A percentile compares a stretch with the other conserved stretches of the same genome.
Evolutionary conservation across 768 basidiomycete genomes (phyloP).

Genomic region (Pisolithus microcarpus): DNA sequence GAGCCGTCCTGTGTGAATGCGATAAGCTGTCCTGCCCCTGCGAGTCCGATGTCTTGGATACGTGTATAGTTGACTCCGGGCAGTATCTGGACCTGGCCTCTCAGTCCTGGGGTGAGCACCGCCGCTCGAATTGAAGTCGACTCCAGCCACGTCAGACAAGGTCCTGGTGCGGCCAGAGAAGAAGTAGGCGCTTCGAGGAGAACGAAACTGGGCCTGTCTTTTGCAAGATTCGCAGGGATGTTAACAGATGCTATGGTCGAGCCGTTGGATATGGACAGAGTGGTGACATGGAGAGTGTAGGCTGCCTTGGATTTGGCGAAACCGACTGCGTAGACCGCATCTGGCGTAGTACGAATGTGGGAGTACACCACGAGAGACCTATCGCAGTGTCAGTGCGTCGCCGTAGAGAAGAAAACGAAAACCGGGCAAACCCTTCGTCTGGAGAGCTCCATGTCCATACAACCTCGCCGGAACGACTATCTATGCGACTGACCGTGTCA

Average conservation of each 20-base stretch:
- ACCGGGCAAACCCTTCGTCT: slow-evolving; percentile 52
- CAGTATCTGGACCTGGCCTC: slow-evolving; percentile 37
- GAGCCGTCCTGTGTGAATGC: slow-evolving; percentile 50
- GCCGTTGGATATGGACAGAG: slow-evolving; percentile 51
- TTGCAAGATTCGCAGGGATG: slow-evolving; percentile 45
- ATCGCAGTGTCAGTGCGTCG: slow-evolving; percentile 1
- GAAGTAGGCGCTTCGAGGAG: slow-evolving; percentile 22
- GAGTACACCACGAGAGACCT: slow-evolving; percentile 65
- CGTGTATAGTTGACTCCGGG: slow-evolving; percentile 41
- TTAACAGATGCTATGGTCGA: slow-evolving; percentile 40
- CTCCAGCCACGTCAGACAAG: slow-evolving; percentile 38
- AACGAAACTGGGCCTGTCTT: slow-evolving; percentile 31
- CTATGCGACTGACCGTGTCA: slow-evolving; percentile 46
- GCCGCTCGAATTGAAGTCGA: slow-evolving; percentile 43
- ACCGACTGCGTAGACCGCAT: slow-evolving; percentile 50
- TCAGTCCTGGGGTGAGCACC: slow-evolving; percentile 44
- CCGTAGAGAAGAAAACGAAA: background rate
- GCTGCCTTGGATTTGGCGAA: slow-evolving; percentile 38
- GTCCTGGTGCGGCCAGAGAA: slow-evolving; percentile 6
- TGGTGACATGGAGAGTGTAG: slow-evolving; percentile 61
- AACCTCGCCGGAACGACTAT: slow-evolving; percentile 43
- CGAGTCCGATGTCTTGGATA: slow-evolving; percentile 57
- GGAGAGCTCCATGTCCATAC: slow-evolving; percentile 69
- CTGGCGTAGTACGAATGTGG: slow-evolving; percentile 46
- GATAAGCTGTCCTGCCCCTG: slow-evolving; percentile 51